Evolutionary conservation across 352 stramenopile genomes (phyloP).

Genomic region (Pythium rishiriense): DNA sequence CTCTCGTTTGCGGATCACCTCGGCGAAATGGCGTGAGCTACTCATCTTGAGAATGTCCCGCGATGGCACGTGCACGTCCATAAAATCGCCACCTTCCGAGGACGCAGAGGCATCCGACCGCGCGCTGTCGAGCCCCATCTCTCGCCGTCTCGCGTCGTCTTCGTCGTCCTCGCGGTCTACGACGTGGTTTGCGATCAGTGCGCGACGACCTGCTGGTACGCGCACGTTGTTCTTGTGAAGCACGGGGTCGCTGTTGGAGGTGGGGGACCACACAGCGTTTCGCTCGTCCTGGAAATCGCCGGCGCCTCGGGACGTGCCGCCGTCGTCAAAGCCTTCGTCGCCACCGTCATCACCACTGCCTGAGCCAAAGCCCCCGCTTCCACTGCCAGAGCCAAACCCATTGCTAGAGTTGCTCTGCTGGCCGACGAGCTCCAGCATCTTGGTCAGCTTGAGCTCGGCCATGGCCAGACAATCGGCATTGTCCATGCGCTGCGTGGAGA

Average conservation of each 20-base stretch:
- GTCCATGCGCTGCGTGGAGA: conserved; percentile 36
- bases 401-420: conserved; percentile 65
- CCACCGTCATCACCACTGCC: conserved; percentile 30
- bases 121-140: conserved; percentile 39
- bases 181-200: conserved; percentile 15
- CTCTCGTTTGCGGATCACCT: conserved; percentile 84
- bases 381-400: conserved; percentile 45
- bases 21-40: conserved; percentile 76
- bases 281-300: conserved; percentile 53
- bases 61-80: conserved; percentile 66
- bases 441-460: conserved; percentile 74
- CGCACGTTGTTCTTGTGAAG: conserved; percentile 84
- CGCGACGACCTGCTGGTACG: conserved; percentile 36
- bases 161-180: conserved; percentile 34
- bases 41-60: conserved; percentile 88
- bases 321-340: conserved; percentile 27
- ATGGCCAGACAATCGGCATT: conserved; percentile 55
- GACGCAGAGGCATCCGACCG: conserved; percentile 47
- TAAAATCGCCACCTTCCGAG: conserved; percentile 34
- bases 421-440: conserved; percentile 76
- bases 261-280: conserved; percentile 60
- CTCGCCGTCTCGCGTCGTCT: conserved; percentile 1
- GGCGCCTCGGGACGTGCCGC: conserved; percentile 21
- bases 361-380: conserved; percentile 27
- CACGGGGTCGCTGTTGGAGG: conserved; percentile 65